phyloP scores from a whole-genome alignment of 805 yeast genomes.

The Candida dajiaensis region DNA sequence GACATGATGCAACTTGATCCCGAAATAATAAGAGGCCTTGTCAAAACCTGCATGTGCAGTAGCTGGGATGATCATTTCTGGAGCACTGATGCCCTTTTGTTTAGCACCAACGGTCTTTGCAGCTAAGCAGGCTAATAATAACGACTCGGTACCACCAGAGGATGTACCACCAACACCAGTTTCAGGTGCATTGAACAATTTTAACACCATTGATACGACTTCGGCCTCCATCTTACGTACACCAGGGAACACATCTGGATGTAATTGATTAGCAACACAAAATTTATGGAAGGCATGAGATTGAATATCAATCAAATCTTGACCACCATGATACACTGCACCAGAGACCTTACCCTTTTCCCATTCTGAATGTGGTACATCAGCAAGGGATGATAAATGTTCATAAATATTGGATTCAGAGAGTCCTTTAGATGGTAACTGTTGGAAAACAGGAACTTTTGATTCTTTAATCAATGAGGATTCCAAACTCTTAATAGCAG shows the following conservation, averaged over 20 bases:
- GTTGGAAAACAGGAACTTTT: conserved; percentile 35
- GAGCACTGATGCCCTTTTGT: conserved; percentile 53
- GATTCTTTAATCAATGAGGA: conserved; percentile 48
- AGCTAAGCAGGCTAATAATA: conserved; percentile 77
- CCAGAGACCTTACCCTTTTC: conserved; percentile 83
- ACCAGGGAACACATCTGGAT: conserved; percentile 96
- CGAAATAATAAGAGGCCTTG: conserved; percentile 88
- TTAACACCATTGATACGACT: conserved; percentile 85
- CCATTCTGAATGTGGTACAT: conserved; percentile 72
- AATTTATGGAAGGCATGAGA: conserved; percentile 68
- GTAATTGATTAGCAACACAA: conserved; percentile 89
- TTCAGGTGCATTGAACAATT: conserved; percentile 74
- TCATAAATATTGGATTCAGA: conserved; percentile 37
- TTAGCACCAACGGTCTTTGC: conserved; percentile 73
- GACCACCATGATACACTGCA: conserved; percentile 95
- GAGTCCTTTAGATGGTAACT: conserved; percentile 59
- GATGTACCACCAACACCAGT: conserved; percentile 72
- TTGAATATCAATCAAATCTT: conserved; percentile 68
- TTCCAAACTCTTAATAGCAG: conserved; percentile 46
- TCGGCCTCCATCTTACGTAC: conserved; percentile 95
- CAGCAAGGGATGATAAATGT: conserved; percentile 45
- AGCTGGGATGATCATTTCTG: conserved; percentile 85
- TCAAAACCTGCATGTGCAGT: conserved; percentile 95
- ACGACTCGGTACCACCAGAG: conserved; percentile 94
- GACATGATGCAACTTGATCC: conserved; percentile 77